A percentile compares a stretch with the other conserved stretches of the same genome.
Conservation (phyloP, 805 yeast genomes). For the Spathaspora girioi region DNA sequence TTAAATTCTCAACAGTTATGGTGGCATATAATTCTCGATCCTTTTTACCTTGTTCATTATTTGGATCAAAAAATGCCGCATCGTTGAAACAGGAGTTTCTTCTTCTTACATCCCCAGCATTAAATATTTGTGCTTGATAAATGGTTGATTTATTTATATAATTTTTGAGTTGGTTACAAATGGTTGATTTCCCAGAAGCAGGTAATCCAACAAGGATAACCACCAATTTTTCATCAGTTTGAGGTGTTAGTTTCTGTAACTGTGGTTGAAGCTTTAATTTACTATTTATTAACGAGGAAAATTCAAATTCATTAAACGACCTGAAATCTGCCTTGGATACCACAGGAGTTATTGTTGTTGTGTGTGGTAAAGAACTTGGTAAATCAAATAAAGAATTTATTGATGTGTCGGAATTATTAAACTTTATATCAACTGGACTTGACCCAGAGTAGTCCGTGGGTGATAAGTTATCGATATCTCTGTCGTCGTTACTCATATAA, state of each 20-base stretch:
- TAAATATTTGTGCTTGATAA: slow-evolving; percentile 31
- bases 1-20: slow-evolving; percentile 27
- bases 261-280: slow-evolving; percentile 1
- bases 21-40: slow-evolving; percentile 35
- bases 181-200: slow-evolving; percentile 39
- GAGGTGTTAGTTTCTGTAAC: not conserved
- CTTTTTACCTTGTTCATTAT: slow-evolving; percentile 23
- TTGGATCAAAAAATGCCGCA: slow-evolving; percentile 38
- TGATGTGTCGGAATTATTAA: slow-evolving; percentile 15
- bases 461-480: not conserved
- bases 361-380: slow-evolving; percentile 1
- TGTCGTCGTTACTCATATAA: not conserved
- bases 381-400: slow-evolving; percentile 27
- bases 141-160: slow-evolving; percentile 23
- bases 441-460: not conserved
- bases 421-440: not conserved
- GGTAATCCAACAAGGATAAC: slow-evolving; percentile 39
- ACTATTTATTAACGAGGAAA: not conserved
- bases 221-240: slow-evolving; percentile 7
- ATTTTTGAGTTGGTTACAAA: slow-evolving; percentile 29
- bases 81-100: slow-evolving; percentile 22
- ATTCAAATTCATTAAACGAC: slow-evolving; percentile 4
- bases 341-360: slow-evolving; percentile 8
- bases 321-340: slow-evolving; percentile 5
- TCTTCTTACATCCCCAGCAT: slow-evolving; percentile 53